Evolutionary conservation across 495 filamentous ascomycete species (phyloP), one percentile per base, ranked within the genome.

Genomic region (Oidiodendron maius): DNA sequence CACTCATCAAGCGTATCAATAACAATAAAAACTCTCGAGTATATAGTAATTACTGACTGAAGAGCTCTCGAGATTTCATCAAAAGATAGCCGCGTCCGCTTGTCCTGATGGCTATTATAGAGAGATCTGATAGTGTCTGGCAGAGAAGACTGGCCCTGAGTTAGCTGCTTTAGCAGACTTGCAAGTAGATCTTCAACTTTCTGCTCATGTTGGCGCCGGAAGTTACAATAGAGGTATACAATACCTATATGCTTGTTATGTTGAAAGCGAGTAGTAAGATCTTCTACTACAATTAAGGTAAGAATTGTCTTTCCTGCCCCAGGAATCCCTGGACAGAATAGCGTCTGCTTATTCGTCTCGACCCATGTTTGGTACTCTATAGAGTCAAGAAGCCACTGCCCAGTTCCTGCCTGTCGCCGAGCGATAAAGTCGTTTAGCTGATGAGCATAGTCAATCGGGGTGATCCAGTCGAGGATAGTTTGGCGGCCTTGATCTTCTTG

Each of bases 301-400:
- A 18, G 3, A 15, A 40, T 18, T 6, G 37, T 40, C 17, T 40
- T 40, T 18, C 37, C 37, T 2, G 37, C 37, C 2, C 37, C 10
- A 1, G 37, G 37, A 18, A 40, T 40, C 10, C 17, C 37, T n/a
- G n/a, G n/a, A n/a, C n/a, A n/a, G n/a, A n/a, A n/a, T n/a, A n/a
- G n/a, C n/a, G n/a, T n/a, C n/a, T 40, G 37, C 2, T 40, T 40
- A 10, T 40, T 18, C 15, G 12, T 6, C 2, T 40, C 13, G 3
- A 40, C 1, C 37, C 37, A 40, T 18, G 1, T 18, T 2, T 40
- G 2, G 37, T 17, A 40, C 37, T 40, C 8, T 10, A 6, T 0
- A 0, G 61, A 61, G n/a, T 67, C 46, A 5, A 71, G 44, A 32
- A 71, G 64, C 68, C n/a, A n/a, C n/a, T n/a, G n/a, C n/a, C n/a